Base-by-base conservation (phyloP, 176 grass and related monocot species). In the Neostapfia colusana region DNA sequence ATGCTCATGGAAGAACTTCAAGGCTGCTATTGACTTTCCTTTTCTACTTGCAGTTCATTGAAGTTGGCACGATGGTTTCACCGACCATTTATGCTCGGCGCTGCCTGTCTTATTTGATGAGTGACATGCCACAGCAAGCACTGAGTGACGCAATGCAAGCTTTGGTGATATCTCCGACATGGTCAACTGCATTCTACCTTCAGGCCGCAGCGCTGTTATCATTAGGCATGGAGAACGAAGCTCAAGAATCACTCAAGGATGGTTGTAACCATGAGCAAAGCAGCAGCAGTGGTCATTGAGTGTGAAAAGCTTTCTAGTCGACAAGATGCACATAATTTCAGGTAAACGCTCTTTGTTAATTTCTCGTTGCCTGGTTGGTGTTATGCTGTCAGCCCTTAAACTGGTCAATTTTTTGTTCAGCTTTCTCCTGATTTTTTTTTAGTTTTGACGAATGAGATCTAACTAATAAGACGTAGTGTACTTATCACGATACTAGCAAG, bases 111-210 rank as follows among this genome's bases (percentile, higher is more conserved):
- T 90, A 98, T 82, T 81, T 98, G 88, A 94, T 98, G 87, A 95
- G 82, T 80, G 89, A 81, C 44, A 82, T 85, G 85, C 81, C 80
- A 49, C 85, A 92, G 53, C 60, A 94, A 84, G 95, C 95, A 83
- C 67, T 98, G 39, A 88, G 75, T 66, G 95, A 98, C 16, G 95
- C 95, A 24, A 80, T 92, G 89, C 85, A 98, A 60, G 88, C 95
- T 18, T 80, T 98, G 36, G 95, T 98, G 68, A 92, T 95, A 81
- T 98, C 87, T 68, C 95, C 95, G 0, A 82, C 85, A 31, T 95
- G 91, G 95, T 57, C 95, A 6, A 98, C 91, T 44, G 95, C 91
- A 79, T 92, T 88, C 75, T 98, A 98, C 87, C 95, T 98, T 73
- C 95, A 98, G 64, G 89, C 91, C 23, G 86, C 91, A 37, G 89